Evolutionary conservation across 805 yeast genomes (phyloP).

Genomic region (Schwanniomyces pseudopolymorphus): DNA sequence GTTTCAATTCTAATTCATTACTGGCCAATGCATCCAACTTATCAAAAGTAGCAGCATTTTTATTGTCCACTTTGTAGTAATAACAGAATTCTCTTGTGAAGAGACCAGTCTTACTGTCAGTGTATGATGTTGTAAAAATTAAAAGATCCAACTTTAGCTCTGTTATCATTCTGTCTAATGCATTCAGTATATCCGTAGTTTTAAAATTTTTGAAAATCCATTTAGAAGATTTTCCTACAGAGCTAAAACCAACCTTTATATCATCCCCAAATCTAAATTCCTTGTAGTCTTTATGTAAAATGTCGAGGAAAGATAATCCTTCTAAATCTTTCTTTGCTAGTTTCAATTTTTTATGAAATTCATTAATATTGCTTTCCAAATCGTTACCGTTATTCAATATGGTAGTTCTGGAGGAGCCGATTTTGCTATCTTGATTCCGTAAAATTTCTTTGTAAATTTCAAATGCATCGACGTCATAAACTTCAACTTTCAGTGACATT

Average conservation of each 20-base stretch:
- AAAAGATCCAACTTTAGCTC: conserved; percentile 26
- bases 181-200: conserved; percentile 18
- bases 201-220: conserved; percentile 45
- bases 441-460: conserved; percentile 32
- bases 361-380: conserved; percentile 7
- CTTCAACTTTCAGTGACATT: conserved; percentile 61
- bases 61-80: conserved; percentile 13
- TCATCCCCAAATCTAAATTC: conserved; percentile 48
- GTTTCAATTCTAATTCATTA: conserved; percentile 22
- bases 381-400: conserved; percentile 31
- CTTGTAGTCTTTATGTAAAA: conserved; percentile 84
- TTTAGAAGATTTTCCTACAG: conserved; percentile 61
- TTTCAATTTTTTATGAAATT: conserved; percentile 27
- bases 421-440: conserved; percentile 46
- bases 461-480: conserved; percentile 51
- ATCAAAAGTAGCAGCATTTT: conserved; percentile 11
- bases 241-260: conserved; percentile 66
- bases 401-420: conserved; percentile 30
- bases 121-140: conserved; percentile 39
- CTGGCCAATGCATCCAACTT: conserved; percentile 18
- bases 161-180: conserved; percentile 19
- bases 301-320: conserved; percentile 59
- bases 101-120: conserved; percentile 27
- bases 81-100: conserved; percentile 38
- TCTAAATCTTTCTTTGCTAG: conserved; percentile 60